These are phyloP conservation scores for Eimeria brunetti DNA, from an alignment of 169 alveolate species.

Conservation along the genomic window DNA sequence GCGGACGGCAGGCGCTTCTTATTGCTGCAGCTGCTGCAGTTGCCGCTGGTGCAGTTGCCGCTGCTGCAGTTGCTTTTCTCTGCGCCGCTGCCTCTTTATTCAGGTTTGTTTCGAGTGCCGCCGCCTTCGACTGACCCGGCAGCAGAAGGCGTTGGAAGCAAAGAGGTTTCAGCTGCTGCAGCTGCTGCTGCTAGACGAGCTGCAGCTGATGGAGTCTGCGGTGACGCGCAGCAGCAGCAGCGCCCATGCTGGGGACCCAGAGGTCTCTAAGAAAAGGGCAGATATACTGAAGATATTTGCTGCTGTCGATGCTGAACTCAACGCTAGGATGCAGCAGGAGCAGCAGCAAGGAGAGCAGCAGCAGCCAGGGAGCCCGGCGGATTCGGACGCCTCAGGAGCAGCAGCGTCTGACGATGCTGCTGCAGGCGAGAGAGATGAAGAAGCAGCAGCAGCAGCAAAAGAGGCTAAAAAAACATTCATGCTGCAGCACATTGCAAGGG, in stretches of 20 bases:
- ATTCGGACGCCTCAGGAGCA: not conserved
- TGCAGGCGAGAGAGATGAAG: not conserved
- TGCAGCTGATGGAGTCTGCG: slow-evolving; percentile 27
- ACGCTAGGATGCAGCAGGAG: slow-evolving; percentile 32
- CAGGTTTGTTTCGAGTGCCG: slow-evolving; percentile 53
- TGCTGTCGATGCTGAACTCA: slow-evolving; percentile 29
- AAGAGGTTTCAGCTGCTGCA: slow-evolving; percentile 59
- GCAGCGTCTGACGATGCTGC: not conserved
- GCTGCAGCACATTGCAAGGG: slow-evolving; percentile 34
- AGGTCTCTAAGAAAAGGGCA: not conserved
- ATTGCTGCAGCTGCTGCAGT: not conserved
- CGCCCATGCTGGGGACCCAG: not conserved
- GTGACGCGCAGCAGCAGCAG: slow-evolving; percentile 28
- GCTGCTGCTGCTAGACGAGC: slow-evolving; percentile 19
- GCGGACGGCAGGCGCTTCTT: not conserved
- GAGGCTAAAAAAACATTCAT: not conserved
- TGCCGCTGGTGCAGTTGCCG: not conserved
- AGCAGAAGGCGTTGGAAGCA: slow-evolving; percentile 27
- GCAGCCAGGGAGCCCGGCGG: not conserved
- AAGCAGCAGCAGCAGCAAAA: not conserved
- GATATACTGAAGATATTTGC: slow-evolving; percentile 16
- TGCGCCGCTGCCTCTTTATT: not conserved
- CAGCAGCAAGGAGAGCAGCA: not conserved
- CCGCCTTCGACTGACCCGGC: slow-evolving; percentile 1
- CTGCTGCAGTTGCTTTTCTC: slow-evolving; percentile 17